These are phyloP conservation scores for Fraxinus latifolia DNA, from an alignment of 305 asterid species.

Conservation along the genomic window DNA sequence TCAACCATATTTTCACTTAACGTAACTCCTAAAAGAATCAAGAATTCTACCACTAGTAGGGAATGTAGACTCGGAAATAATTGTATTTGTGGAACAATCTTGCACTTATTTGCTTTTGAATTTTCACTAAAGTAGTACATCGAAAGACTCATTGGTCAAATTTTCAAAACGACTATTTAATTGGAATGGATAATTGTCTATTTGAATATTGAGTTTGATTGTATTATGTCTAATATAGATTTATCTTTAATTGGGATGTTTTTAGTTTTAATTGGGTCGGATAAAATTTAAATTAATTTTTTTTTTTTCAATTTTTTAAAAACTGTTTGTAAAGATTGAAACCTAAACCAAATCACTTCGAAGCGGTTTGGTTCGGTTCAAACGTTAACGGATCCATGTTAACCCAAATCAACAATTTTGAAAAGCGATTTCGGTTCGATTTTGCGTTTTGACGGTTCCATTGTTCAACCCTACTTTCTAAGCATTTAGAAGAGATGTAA, in stretches of 20 bases:
- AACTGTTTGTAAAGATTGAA: background rate
- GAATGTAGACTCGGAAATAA: background rate
- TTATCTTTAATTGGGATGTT: background rate
- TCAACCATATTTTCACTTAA: background rate
- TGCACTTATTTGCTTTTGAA: background rate
- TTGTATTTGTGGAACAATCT: background rate
- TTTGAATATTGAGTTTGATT: background rate
- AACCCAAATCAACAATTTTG: background rate
- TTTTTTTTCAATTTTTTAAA: too few relatives aligned
- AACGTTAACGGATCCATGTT: background rate
- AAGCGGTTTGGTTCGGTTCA: background rate
- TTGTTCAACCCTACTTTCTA: background rate
- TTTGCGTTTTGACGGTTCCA: background rate
- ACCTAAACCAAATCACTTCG: background rate
- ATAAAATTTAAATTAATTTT: too few relatives aligned
- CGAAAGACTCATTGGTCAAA: background rate
- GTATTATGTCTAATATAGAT: background rate
- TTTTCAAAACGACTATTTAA: background rate
- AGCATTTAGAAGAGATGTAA: background rate
- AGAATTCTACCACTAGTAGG: background rate
- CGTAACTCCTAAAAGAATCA: background rate
- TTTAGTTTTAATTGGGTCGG: background rate
- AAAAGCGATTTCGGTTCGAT: background rate
- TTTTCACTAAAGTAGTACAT: background rate
- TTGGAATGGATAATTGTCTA: background rate